Percentiles rank a stretch among this genome's conserved stretches.
Evolutionary conservation across 192 early-diverging fungal species (phyloP).

Genomic region (Coemansia brasiliensis): DNA sequence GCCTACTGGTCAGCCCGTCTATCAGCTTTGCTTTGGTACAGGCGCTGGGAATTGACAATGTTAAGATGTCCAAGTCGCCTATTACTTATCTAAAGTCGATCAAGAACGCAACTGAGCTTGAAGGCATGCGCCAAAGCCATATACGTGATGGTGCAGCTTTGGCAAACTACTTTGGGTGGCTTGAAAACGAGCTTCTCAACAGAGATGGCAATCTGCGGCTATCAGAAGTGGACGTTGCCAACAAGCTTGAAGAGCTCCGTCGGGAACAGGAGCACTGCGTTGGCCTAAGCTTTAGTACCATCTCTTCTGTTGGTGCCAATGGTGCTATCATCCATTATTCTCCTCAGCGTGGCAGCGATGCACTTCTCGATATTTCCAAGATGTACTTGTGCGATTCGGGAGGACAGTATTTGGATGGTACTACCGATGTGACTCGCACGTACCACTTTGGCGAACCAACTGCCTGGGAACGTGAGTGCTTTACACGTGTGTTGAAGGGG

Average conservation of each 20-base stretch:
- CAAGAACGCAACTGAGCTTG: conserved; percentile 87
- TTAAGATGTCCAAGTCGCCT: conserved; percentile 64
- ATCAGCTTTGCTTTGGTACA: conserved; percentile 74
- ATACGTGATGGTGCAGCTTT: conserved; percentile 87
- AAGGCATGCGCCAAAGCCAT: conserved; percentile 92
- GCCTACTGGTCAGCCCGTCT: conserved; percentile 64
- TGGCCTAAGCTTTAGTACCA: conserved; percentile 94
- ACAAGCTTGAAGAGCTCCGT: conserved; percentile 78
- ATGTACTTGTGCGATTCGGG: conserved; percentile 97
- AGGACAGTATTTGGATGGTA: conserved; percentile 94
- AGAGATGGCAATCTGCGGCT: conserved; percentile 60
- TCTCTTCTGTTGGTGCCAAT: conserved; percentile 94
- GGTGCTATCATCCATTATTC: conserved; percentile 98
- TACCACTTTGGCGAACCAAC: conserved; percentile 85
- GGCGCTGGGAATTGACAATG: conserved; percentile 66
- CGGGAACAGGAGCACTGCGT: conserved; percentile 77
- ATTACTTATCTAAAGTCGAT: conserved; percentile 83
- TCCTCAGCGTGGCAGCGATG: conserved; percentile 79
- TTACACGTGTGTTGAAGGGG: conserved; percentile 97
- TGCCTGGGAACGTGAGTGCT: conserved; percentile 84
- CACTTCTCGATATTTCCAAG: conserved; percentile 67
- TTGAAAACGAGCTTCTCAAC: conserved; percentile 82
- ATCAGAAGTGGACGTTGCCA: conserved; percentile 86
- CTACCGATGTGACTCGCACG: conserved; percentile 97
- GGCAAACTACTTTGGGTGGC: conserved; percentile 87